Base-by-base conservation (phyloP, 2,329 filamentous ascomycete genomes). In the Trichoderma cornu-damae region DNA sequence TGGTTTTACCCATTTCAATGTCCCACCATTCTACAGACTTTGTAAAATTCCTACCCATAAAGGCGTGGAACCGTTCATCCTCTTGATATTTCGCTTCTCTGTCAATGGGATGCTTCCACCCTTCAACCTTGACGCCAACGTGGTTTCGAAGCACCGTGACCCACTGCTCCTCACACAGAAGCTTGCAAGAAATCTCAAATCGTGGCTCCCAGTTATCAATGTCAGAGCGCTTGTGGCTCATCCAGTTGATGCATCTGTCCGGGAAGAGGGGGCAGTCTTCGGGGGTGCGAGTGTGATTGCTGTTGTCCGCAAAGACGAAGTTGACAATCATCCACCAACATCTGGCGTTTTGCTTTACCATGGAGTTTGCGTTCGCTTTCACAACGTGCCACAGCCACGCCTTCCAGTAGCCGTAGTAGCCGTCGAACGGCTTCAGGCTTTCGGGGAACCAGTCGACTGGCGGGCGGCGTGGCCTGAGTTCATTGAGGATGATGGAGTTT, bases 291-390 rank as follows among this genome's bases (percentile, higher is more conserved):
- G 32, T 20, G 22, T 6, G 20, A 32, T 18, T n/a, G 12, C 18
- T 7, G 12, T 38, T 26, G 6, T 37, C 32, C 14, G 32, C 54
- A 22, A 49, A 26, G 30, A 35, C 54, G 32, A 52, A 53, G 20
- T 57, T 56, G 53, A 47, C 38, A 53, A 60, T 35, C 30, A 37
- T 24, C 58, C 48, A 60, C 58, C 58, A 53, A 7, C 37, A 9
- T 6, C 32, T 42, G 6, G 4, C 22, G 22, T 54, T 28, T 11
- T 38, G 18, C 20, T 20, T 46, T 35, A 58, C 24, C 12, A 40
- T 22, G 14, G 9, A n/a, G 7, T 42, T 42, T 11, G 44, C 56
- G 11, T 59, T n/a, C 12, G 26, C 32, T 24, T 60, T 20, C 1
- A 48, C 44, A 14, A 51, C 20, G n/a, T 56, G 56, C 43, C 59